Base-by-base conservation (phyloP, 1,284 basidiomycete genomes). In the Psilocybe mexicana region DNA sequence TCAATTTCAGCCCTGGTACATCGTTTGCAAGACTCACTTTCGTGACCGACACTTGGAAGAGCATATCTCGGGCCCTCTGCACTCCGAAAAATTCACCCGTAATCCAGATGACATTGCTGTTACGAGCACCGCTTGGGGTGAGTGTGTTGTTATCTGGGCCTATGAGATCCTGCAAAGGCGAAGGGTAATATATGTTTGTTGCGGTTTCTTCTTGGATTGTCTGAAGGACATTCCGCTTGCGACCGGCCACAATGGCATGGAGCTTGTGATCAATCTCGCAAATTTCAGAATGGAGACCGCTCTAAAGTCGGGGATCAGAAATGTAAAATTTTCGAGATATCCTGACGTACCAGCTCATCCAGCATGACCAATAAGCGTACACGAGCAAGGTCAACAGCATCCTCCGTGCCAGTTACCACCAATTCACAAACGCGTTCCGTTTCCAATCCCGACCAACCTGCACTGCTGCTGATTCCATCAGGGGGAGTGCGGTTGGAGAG, bases 61-160 rank as follows among this genome's bases (percentile, higher is more conserved):
- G 78, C 94, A 98, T 98, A 70, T 98, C 96, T 64, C 92, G 82
- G 2, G 96, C 96, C 51, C 96, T 79, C 72, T 97, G 94, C 11
- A 98, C 96, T 42, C 93, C 93, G 65, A 98, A 97, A 72, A 96
- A 98, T 74, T 98, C 96, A 54, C 96, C 96, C 0, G 96, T 97
- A 67, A 99, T 96, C 90, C 94, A 97, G 58, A 98, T 90, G 42
- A 89, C 79, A 72, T 94, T 94, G 69, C 79, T 80, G 74, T 86
- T 82, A 74, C 79, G 76, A 43, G 75, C 70, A 33, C 75, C 70
- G 53, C 75, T 65, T 23, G 72, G 59, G 38, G 76, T 68, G 8
- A 76, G 66, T 14, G 77, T 63, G 11, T 72, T 71, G 28, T 77
- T 65, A 57, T 90, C 87, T 23, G 85, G 80, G 24, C 88, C 89